Evolutionary conservation across 371 early-diverging fungal genomes (phyloP).

Genomic region (Syncephalis plumigaleata): DNA sequence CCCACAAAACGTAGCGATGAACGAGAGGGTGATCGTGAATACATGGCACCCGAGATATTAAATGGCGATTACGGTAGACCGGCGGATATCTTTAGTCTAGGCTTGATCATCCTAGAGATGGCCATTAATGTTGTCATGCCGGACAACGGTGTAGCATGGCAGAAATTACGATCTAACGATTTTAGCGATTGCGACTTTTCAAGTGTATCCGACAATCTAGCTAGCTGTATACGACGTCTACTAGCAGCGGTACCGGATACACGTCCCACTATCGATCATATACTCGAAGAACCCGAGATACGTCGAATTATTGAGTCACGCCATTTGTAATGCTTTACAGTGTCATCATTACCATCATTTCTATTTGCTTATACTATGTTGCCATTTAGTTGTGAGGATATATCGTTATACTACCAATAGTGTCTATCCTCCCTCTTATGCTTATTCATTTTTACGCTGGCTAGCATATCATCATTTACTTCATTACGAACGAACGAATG

Average conservation of each 20-base stretch:
- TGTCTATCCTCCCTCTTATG: too few relatives aligned
- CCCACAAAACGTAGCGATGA: conserved; percentile 33
- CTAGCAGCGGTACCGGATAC: background rate
- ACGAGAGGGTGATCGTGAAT: conserved; percentile 88
- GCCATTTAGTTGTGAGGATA: too few relatives aligned
- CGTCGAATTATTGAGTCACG: background rate
- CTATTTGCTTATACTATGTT: too few relatives aligned
- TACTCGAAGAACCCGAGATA: background rate
- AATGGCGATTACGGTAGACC: conserved; percentile 51
- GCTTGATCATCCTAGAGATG: conserved; percentile 79
- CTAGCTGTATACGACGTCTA: background rate
- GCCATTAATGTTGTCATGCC: conserved; percentile 27
- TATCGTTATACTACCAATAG: too few relatives aligned
- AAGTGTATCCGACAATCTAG: background rate
- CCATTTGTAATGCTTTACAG: too few relatives aligned
- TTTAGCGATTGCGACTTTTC: background rate
- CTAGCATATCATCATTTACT: too few relatives aligned
- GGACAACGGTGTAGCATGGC: conserved; percentile 5
- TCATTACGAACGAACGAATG: too few relatives aligned
- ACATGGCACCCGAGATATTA: conserved; percentile 90
- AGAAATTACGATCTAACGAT: conserved; percentile 3
- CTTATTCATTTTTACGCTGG: too few relatives aligned
- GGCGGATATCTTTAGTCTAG: conserved; percentile 89
- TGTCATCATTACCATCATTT: too few relatives aligned
- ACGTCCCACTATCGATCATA: conserved; percentile 1